Conservation (phyloP, 345 rosid genomes). For the Cochlearia excelsa region DNA sequence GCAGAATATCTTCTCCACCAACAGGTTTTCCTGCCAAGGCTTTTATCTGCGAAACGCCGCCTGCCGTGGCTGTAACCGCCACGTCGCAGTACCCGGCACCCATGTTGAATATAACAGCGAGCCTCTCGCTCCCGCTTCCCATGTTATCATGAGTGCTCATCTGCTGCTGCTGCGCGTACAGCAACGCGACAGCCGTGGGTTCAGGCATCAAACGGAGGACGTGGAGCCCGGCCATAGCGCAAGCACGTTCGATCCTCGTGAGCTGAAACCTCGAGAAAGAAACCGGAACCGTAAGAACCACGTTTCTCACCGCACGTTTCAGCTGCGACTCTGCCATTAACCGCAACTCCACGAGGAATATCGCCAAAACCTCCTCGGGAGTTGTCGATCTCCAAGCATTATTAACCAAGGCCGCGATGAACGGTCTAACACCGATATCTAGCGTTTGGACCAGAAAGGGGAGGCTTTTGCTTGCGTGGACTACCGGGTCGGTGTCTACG, state of each 20-base stretch:
- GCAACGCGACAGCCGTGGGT: conserved; percentile 82
- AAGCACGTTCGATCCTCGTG: conserved; percentile 74
- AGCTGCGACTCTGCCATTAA: conserved; percentile 70
- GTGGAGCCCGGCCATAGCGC: conserved; percentile 90
- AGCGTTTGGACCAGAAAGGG: conserved; percentile 87
- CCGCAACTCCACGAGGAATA: conserved; percentile 65
- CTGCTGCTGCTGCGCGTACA: conserved; percentile 88
- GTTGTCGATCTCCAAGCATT: conserved; percentile 85
- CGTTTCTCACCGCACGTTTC: conserved; percentile 70
- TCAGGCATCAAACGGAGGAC: conserved; percentile 85
- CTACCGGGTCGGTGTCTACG: conserved; percentile 75
- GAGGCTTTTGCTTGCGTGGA: conserved; percentile 64
- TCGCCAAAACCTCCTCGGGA: conserved; percentile 87
- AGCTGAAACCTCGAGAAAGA: conserved; percentile 81
- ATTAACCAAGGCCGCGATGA: conserved; percentile 74
- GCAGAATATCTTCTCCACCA: conserved; percentile 89
- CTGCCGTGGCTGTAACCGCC: conserved; percentile 75
- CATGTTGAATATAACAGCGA: conserved; percentile 78
- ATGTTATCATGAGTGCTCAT: conserved; percentile 55
- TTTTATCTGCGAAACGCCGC: conserved; percentile 93
- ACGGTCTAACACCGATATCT: conserved; percentile 79
- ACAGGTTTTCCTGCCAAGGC: conserved; percentile 61
- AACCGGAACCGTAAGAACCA: conserved; percentile 75
- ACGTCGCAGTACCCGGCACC: conserved; percentile 92
- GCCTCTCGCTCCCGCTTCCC: conserved; percentile 84